A percentile compares a stretch with the other conserved stretches of the same genome.
Evolutionary conservation across 371 early-diverging fungal species (phyloP).

Genomic region (Rhizomucor miehei): DNA sequence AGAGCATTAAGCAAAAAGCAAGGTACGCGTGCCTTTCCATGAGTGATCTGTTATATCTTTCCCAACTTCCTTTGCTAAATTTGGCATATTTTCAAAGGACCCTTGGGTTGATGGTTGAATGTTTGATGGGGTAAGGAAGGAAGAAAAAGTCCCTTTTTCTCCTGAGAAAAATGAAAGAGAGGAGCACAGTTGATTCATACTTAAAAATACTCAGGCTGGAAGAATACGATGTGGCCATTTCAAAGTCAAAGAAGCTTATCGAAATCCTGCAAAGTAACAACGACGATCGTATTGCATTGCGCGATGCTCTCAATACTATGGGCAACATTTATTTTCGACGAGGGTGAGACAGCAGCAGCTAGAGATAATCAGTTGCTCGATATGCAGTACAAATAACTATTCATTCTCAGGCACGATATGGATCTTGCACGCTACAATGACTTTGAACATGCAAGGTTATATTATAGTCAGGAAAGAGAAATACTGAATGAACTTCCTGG

Average conservation of each 20-base stretch:
- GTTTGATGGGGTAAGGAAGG: neutral
- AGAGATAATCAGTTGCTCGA: neutral
- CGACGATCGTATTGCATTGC: constrained; percentile 11
- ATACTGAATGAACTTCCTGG: constrained; percentile 20
- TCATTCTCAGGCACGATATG: constrained; percentile 12
- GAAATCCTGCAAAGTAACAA: constrained; percentile 3
- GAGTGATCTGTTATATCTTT: too few species aligned
- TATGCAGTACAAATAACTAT: neutral
- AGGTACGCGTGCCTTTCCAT: neutral
- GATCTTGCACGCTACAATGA: constrained; percentile 18
- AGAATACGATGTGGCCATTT: constrained; percentile 21
- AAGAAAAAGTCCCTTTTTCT: neutral
- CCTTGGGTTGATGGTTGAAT: neutral
- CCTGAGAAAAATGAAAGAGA: too few species aligned
- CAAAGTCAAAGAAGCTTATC: constrained; percentile 2
- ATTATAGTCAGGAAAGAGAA: constrained; percentile 26
- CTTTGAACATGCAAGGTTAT: constrained; percentile 22
- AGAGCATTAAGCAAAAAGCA: neutral
- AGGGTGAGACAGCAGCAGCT: constrained; percentile 9
- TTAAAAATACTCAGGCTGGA: constrained; percentile 20
- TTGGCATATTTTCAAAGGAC: neutral
- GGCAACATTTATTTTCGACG: constrained; percentile 35
- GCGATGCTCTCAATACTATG: constrained; percentile 20
- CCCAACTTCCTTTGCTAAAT: too few species aligned
- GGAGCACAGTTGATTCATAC: too few species aligned